Evolutionary conservation across 176 grass and related monocot genomes (phyloP), one percentile per base, ranked within the genome.

Genomic region (Dactylis glomerata): DNA sequence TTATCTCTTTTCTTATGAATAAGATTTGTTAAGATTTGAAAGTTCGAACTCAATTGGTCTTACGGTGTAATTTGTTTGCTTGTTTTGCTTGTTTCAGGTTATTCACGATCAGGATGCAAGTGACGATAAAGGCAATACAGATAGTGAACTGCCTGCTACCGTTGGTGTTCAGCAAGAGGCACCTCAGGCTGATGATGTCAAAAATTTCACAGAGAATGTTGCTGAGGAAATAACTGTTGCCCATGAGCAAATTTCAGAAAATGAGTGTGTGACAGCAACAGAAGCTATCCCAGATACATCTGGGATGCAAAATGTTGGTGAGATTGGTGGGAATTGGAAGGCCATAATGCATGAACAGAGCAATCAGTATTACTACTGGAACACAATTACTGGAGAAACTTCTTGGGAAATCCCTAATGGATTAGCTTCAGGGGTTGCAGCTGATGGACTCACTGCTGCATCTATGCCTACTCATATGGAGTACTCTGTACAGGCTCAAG

Each of bases 341-440:
- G 76, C 85, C 74, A 70, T 99, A 70, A 96, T 99, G 86, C 89
- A 96, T 84, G 93, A 80, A 76, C 88, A 94, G 78, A 96, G 90
- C 61, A 99, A 85, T 79, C 97, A 91, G 63, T 94, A 88, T 84
- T 99, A 99, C 81, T 99, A 96, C 71, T 99, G 97, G 97, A 99
- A 99, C 70, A 96, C 90, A 22, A 75, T 94, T 77, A 99, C 97
- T 68, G 97, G 97, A 40, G 93, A 99, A 91, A 99, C 93, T 41
- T 96, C 93, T 63, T 99, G 97, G 97, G 97, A 94, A 75, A 86
- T 99, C 19, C 97, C 97, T 59, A 79, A 73, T 55, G 87, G 78
- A 24, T 75, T 93, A 68, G 15, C 82, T 82, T 32, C 73, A 16
- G 80, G 64, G 80, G 68, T 52, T 80, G 70, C 81, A 44, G 61